Conservation (phyloP, 2,329 filamentous ascomycete species). For the Chaetomium sp. region DNA sequence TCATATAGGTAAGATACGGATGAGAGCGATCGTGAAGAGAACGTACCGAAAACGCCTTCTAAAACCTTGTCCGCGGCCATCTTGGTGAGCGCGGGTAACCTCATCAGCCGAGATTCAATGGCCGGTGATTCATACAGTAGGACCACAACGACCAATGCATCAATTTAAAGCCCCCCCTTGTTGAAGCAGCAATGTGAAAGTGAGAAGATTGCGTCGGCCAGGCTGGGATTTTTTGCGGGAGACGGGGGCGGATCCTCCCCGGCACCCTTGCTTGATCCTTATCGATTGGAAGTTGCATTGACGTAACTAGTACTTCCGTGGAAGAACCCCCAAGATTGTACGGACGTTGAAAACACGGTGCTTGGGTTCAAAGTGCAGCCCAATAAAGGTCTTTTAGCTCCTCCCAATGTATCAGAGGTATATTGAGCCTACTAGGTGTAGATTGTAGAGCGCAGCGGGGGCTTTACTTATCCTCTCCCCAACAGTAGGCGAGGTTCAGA, state of each 20-base stretch:
- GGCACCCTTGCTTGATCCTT: background rate
- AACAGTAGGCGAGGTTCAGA: background rate
- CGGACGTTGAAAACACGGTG: too few relatives aligned
- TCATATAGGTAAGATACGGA: background rate
- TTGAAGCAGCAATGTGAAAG: background rate
- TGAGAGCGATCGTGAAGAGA: background rate
- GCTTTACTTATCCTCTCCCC: too few relatives aligned
- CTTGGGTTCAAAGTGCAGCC: too few relatives aligned
- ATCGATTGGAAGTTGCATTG: conserved; percentile 1
- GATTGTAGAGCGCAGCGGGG: too few relatives aligned
- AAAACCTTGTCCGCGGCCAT: conserved; percentile 49
- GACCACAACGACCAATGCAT: background rate
- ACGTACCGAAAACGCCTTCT: conserved; percentile 29
- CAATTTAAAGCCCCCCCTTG: background rate
- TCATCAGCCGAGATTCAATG: conserved; percentile 23
- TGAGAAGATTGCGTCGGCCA: background rate
- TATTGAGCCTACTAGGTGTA: too few relatives aligned
- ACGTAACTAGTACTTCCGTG: too few relatives aligned
- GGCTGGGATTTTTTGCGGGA: background rate
- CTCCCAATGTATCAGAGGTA: too few relatives aligned
- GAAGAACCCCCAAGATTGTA: too few relatives aligned
- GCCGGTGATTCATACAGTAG: background rate
- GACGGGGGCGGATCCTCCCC: background rate
- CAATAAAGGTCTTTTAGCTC: too few relatives aligned
- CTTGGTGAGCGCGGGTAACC: conserved; percentile 27